A percentile compares a stretch with the other conserved stretches of the same genome.
Evolutionary conservation across 768 basidiomycete genomes (phyloP).

Genomic region (Collybiopsis confluens): DNA sequence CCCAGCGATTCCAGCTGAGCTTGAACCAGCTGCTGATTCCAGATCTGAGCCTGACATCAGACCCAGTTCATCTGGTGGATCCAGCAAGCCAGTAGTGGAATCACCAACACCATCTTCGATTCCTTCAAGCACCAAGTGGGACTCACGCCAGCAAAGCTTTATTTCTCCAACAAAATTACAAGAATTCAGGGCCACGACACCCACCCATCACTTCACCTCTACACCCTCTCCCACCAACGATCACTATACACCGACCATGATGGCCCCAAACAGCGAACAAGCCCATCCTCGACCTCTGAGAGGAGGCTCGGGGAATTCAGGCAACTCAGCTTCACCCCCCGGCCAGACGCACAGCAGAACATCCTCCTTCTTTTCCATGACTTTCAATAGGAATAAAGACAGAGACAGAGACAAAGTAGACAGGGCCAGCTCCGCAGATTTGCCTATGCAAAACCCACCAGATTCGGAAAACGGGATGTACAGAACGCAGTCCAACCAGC

Average conservation of each 20-base stretch:
- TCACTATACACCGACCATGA: not conserved
- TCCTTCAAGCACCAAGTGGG: constrained; percentile 23
- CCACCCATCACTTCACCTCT: constrained; percentile 9
- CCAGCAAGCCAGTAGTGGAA: too few species aligned
- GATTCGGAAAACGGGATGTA: constrained; percentile 37
- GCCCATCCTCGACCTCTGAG: constrained; percentile 9
- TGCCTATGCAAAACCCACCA: constrained; percentile 10
- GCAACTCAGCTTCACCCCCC: not conserved
- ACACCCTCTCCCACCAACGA: constrained; percentile 2
- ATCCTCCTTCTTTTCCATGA: too few species aligned
- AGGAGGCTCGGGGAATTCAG: not conserved
- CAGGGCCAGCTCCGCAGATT: too few species aligned
- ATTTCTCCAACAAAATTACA: constrained; percentile 31
- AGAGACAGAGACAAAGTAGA: too few species aligned
- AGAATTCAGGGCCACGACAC: constrained; percentile 20
- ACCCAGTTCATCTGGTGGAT: too few species aligned
- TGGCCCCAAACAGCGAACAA: constrained; percentile 14
- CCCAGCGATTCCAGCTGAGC: too few species aligned
- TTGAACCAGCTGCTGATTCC: too few species aligned
- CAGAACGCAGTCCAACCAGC: not conserved
- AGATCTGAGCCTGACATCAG: too few species aligned
- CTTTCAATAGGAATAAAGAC: too few species aligned
- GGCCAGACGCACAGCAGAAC: not conserved
- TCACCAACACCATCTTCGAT: too few species aligned
- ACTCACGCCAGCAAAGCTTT: constrained; percentile 30